Conservation (phyloP, 2,329 filamentous ascomycete genomes). For the Microdochium trichocladiopsis region DNA sequence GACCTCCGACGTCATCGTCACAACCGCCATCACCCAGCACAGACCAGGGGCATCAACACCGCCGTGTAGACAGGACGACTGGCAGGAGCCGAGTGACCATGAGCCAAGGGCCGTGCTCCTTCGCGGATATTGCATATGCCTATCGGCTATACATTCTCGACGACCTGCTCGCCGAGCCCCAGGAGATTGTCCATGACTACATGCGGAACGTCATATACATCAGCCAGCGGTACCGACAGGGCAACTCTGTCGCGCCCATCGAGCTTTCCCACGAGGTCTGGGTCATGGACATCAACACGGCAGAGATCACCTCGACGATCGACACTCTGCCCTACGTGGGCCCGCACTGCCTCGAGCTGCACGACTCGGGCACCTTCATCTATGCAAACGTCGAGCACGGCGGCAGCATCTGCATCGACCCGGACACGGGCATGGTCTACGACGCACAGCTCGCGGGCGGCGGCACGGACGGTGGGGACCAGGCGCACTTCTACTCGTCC, state of each 20-base stretch:
- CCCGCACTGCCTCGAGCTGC: slow-evolving; percentile 15
- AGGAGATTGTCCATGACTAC: slow-evolving; percentile 17
- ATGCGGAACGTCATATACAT: slow-evolving; percentile 14
- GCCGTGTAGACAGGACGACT: neutral
- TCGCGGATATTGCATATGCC: slow-evolving; percentile 13
- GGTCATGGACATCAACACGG: slow-evolving; percentile 12
- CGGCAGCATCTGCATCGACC: slow-evolving; percentile 15
- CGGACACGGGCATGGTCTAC: slow-evolving; percentile 8
- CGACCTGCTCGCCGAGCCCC: slow-evolving; percentile 17
- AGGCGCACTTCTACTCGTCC: neutral
- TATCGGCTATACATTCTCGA: slow-evolving; percentile 18
- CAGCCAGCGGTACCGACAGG: slow-evolving; percentile 14
- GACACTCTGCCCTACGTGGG: slow-evolving; percentile 14
- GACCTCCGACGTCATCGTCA: neutral
- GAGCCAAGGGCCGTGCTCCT: slow-evolving; percentile 6
- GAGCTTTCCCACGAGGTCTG: slow-evolving; percentile 13
- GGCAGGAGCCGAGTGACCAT: neutral
- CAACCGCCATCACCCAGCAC: neutral
- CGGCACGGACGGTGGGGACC: slow-evolving; percentile 2
- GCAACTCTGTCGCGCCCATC: slow-evolving; percentile 14
- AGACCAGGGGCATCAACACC: too few species aligned
- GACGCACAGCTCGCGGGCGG: slow-evolving; percentile 7
- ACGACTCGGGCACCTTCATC: slow-evolving; percentile 12
- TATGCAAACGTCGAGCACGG: slow-evolving; percentile 11
- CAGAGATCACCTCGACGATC: slow-evolving; percentile 8